Evolutionary conservation across 2,329 filamentous ascomycete species (phyloP).

Genomic region (Aspergillus unguis): DNA sequence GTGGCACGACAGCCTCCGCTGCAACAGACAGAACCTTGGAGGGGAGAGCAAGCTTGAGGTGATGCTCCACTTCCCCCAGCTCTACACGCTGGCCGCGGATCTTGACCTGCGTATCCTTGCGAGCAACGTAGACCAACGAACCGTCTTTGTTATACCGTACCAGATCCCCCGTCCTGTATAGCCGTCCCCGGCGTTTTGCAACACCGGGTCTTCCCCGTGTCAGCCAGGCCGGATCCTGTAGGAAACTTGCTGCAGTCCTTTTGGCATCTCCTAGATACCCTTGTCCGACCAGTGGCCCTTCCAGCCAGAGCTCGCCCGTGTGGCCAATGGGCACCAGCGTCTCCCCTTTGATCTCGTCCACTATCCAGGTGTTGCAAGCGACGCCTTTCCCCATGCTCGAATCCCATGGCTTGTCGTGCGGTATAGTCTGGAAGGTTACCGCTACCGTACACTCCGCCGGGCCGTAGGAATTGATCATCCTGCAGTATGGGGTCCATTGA

Average conservation of each 20-base stretch:
- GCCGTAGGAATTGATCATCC: constrained; percentile 1
- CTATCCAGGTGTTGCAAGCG: neutral
- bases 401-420: too few species aligned
- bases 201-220: too few species aligned
- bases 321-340: constrained; percentile 50
- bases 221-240: neutral
- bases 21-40: neutral
- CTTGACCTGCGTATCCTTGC: neutral
- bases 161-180: neutral
- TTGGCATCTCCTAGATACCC: constrained; percentile 53
- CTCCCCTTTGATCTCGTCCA: constrained; percentile 37
- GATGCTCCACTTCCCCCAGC: neutral
- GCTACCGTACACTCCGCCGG: neutral
- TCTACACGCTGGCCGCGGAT: neutral
- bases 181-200: neutral
- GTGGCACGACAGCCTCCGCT: neutral
- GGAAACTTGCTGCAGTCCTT: neutral
- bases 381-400: neutral
- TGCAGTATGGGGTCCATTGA: neutral
- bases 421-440: neutral
- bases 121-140: neutral
- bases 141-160: neutral
- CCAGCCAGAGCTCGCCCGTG: constrained; percentile 29
- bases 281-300: constrained; percentile 51
- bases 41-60: neutral